A percentile compares a stretch with the other conserved stretches of the same genome.
Conservation (phyloP, 495 filamentous ascomycete genomes). For the Aspergillus conjunctus region DNA sequence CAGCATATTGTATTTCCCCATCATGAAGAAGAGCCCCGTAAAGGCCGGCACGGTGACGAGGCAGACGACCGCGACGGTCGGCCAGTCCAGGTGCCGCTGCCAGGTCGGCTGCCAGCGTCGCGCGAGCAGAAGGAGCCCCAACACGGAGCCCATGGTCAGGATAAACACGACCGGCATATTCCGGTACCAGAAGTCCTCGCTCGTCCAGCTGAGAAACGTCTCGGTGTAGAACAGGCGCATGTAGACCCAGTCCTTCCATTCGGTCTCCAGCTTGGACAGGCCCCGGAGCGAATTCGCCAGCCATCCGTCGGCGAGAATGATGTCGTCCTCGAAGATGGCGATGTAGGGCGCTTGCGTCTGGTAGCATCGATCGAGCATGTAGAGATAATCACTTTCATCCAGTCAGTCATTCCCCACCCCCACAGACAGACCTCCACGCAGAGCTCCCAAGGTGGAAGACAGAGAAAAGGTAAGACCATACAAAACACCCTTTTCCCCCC, state of each 20-base stretch:
- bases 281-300: conserved; percentile 42
- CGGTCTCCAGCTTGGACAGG: conserved; percentile 30
- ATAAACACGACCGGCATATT: conserved; percentile 43
- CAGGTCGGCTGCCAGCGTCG: neutral
- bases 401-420: too few relatives aligned
- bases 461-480: conserved; percentile 16
- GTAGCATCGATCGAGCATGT: conserved; percentile 43
- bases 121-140: conserved; percentile 21
- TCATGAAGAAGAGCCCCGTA: conserved; percentile 44
- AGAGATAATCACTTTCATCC: conserved; percentile 42
- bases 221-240: conserved; percentile 54
- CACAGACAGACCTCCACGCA: too few relatives aligned
- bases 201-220: conserved; percentile 41
- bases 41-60: conserved; percentile 46
- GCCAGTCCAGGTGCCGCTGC: conserved; percentile 33
- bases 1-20: conserved; percentile 47
- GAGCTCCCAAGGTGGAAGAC: too few relatives aligned
- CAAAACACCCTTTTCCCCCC: conserved; percentile 37
- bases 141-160: conserved; percentile 23
- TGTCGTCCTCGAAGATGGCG: conserved; percentile 50
- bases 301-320: conserved; percentile 52
- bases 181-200: conserved; percentile 39
- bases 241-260: conserved; percentile 42
- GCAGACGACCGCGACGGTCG: conserved; percentile 37
- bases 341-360: conserved; percentile 44